Conservation (phyloP, 116 monocot genomes). For the Zostera marina region DNA sequence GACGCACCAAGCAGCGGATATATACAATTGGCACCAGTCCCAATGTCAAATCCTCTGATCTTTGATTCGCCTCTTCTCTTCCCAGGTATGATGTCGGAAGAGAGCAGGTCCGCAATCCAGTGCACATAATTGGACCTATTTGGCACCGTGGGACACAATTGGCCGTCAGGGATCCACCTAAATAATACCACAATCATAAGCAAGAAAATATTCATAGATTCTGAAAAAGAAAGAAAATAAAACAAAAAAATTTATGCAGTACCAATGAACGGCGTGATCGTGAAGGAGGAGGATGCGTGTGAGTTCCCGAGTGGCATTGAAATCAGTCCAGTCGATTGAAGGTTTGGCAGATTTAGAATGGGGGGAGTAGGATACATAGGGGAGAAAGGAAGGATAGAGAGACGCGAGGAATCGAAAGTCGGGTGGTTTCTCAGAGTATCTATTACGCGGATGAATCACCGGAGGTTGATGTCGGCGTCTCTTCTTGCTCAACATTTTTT, state of each 20-base stretch:
- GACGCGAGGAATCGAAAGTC: constrained; percentile 69
- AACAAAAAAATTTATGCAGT: neutral
- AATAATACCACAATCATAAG: neutral
- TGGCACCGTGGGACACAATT: constrained; percentile 90
- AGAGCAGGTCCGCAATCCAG: constrained; percentile 77
- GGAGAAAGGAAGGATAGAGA: constrained; percentile 66
- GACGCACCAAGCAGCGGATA: constrained; percentile 91
- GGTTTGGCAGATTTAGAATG: constrained; percentile 28
- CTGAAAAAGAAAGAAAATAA: neutral
- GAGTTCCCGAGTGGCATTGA: constrained; percentile 88
- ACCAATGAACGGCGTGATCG: constrained; percentile 87
- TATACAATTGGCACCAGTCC: constrained; percentile 92
- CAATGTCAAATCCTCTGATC: constrained; percentile 79
- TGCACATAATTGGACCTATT: constrained; percentile 88
- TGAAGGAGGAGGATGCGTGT: constrained; percentile 85
- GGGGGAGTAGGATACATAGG: constrained; percentile 41
- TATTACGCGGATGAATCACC: constrained; percentile 49
- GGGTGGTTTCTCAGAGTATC: constrained; percentile 57
- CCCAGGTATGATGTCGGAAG: constrained; percentile 43
- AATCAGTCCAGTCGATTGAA: constrained; percentile 76
- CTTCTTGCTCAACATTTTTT: constrained; percentile 61
- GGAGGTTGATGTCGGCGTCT: constrained; percentile 45
- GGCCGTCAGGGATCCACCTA: constrained; percentile 95
- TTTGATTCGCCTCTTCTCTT: neutral
- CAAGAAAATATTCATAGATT: neutral